These are phyloP conservation scores for Gonapodya prolifera DNA, from an alignment of 192 early-diverging fungal species.

Conservation along the genomic window DNA sequence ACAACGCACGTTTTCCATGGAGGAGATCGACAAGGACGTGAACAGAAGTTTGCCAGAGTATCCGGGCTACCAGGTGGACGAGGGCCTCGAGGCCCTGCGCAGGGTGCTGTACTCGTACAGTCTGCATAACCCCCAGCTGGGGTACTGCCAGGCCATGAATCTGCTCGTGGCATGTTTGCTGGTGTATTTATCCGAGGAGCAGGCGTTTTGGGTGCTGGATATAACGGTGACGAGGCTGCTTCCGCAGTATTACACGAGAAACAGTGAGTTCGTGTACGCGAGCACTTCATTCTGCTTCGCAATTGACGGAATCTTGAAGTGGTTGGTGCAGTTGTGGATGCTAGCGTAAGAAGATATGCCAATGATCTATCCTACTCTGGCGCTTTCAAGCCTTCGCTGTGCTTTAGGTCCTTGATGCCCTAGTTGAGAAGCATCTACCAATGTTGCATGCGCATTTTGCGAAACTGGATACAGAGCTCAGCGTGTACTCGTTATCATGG, in stretches of 20 bases:
- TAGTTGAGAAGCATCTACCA: slow-evolving; percentile 77
- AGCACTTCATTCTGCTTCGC: not conserved
- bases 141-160: slow-evolving; percentile 99
- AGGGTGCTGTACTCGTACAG: slow-evolving; percentile 76
- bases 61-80: slow-evolving; percentile 71
- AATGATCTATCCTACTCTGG: slow-evolving; percentile 15
- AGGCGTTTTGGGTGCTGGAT: slow-evolving; percentile 91
- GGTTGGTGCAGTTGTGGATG: slow-evolving; percentile 94
- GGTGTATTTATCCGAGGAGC: slow-evolving; percentile 76
- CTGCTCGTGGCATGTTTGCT: slow-evolving; percentile 90
- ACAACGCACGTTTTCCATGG: slow-evolving; percentile 65
- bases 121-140: slow-evolving; percentile 63
- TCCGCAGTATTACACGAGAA: slow-evolving; percentile 81
- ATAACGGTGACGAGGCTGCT: slow-evolving; percentile 80
- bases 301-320: slow-evolving; percentile 68
- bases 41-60: slow-evolving; percentile 91
- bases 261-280: slow-evolving; percentile 1
- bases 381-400: slow-evolving; percentile 6
- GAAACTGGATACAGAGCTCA: slow-evolving; percentile 83
- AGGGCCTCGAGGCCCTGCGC: slow-evolving; percentile 89
- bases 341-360: slow-evolving; percentile 86
- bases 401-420: not conserved
- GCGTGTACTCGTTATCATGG: slow-evolving; percentile 95
- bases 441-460: slow-evolving; percentile 71
- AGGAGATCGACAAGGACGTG: slow-evolving; percentile 95